phyloP scores from a whole-genome alignment of 805 yeast genomes.

The Pichia cephalocereana region DNA sequence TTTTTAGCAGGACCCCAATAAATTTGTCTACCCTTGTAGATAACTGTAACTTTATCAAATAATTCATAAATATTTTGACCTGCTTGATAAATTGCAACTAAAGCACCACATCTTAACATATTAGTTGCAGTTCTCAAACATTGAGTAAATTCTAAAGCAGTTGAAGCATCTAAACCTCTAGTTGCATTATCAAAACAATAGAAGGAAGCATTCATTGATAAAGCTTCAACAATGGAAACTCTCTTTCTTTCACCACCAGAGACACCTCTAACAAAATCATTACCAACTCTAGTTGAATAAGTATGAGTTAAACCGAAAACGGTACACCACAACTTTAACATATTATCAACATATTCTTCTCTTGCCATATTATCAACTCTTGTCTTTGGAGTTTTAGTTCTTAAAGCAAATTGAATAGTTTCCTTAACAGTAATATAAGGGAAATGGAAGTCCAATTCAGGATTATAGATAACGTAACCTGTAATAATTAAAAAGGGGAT shows the following conservation, averaged over 20 bases:
- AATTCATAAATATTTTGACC: constrained; percentile 54
- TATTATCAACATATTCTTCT: constrained; percentile 31
- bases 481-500: not conserved
- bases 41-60: constrained; percentile 51
- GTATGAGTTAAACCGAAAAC: constrained; percentile 54
- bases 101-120: constrained; percentile 45
- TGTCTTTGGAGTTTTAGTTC: constrained; percentile 54
- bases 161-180: constrained; percentile 64
- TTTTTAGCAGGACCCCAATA: constrained; percentile 46
- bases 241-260: constrained; percentile 70
- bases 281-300: constrained; percentile 53
- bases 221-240: constrained; percentile 59
- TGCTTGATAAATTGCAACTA: constrained; percentile 61
- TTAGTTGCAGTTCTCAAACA: constrained; percentile 57
- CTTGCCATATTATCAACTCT: constrained; percentile 34
- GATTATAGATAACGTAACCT: constrained; percentile 45
- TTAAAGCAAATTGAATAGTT: constrained; percentile 62
- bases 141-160: constrained; percentile 56
- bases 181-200: constrained; percentile 65
- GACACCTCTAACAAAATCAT: constrained; percentile 56
- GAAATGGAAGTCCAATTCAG: constrained; percentile 63
- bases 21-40: constrained; percentile 55
- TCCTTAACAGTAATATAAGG: constrained; percentile 70
- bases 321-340: constrained; percentile 42
- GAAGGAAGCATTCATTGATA: constrained; percentile 42